phyloP scores from a whole-genome alignment of 164 flowering plant species.

The Kingdonia uniflora region DNA sequence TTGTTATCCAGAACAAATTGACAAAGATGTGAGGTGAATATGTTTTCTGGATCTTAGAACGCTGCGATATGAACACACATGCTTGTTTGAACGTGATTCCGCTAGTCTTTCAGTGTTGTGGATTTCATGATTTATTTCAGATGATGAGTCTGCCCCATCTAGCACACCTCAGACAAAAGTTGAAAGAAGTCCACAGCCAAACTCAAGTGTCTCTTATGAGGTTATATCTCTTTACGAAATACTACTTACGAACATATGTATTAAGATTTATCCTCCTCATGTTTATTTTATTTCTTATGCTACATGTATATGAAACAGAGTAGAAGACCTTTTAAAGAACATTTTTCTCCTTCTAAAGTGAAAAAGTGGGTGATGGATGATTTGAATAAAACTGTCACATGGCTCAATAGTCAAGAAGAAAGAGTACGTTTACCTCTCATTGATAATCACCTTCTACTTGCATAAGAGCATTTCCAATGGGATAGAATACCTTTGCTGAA shows the following conservation, averaged over 20 bases:
- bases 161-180: constrained; percentile 28
- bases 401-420: constrained; percentile 90
- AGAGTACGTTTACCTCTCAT: constrained; percentile 34
- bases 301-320: constrained; percentile 21
- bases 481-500: not conserved
- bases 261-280: not conserved
- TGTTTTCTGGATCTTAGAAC: not conserved
- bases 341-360: constrained; percentile 45
- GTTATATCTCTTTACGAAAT: constrained; percentile 28
- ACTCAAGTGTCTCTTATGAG: constrained; percentile 21
- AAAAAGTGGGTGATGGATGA: constrained; percentile 79
- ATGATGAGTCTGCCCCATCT: constrained; percentile 22
- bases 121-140: constrained; percentile 25
- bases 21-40: not conserved
- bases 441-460: not conserved
- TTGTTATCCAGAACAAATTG: not conserved
- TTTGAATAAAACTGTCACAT: constrained; percentile 52
- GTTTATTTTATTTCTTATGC: constrained; percentile 2
- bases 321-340: constrained; percentile 17
- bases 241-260: not conserved
- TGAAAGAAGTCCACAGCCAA: constrained; percentile 24
- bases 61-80: not conserved
- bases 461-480: not conserved
- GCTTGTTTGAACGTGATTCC: not conserved
- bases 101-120: not conserved